Conservation (phyloP, 2,329 filamentous ascomycete species). For the Xylaria sp. region DNA sequence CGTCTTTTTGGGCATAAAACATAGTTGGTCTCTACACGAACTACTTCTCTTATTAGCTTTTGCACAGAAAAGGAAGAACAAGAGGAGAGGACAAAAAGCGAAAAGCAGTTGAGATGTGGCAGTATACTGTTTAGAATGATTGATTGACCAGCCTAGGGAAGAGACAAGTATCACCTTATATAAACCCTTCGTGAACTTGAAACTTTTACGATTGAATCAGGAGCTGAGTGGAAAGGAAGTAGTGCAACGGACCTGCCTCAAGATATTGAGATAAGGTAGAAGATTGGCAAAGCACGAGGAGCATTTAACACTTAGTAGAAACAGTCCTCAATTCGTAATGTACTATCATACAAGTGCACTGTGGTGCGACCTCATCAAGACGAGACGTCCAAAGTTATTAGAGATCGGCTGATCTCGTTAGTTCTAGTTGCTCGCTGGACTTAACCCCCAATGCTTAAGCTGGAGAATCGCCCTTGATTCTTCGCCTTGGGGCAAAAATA, state of each 20-base stretch:
- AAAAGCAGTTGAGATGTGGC: neutral
- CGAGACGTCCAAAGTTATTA: constrained; percentile 31
- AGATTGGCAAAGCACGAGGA: constrained; percentile 61
- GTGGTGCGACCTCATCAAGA: constrained; percentile 32
- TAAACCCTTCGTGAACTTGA: neutral
- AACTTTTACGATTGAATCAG: neutral
- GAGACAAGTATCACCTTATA: neutral
- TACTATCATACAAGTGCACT: constrained; percentile 47
- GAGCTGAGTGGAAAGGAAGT: neutral
- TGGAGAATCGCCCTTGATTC: constrained; percentile 20
- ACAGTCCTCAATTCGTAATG: constrained; percentile 38
- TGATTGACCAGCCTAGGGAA: neutral
- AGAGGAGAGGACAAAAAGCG: neutral
- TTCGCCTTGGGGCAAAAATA: constrained; percentile 33
- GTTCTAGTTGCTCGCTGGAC: constrained; percentile 29
- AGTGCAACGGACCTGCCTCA: neutral
- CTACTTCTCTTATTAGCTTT: neutral
- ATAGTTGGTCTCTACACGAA: neutral
- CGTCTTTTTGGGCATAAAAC: neutral
- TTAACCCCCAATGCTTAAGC: constrained; percentile 23
- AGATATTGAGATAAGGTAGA: neutral
- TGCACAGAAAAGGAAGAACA: neutral
- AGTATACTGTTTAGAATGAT: neutral
- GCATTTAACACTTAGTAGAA: constrained; percentile 44
- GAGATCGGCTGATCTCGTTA: constrained; percentile 29